Conservation (phyloP, 2,329 filamentous ascomycete species). For the Hymenoscyphus linearis region DNA sequence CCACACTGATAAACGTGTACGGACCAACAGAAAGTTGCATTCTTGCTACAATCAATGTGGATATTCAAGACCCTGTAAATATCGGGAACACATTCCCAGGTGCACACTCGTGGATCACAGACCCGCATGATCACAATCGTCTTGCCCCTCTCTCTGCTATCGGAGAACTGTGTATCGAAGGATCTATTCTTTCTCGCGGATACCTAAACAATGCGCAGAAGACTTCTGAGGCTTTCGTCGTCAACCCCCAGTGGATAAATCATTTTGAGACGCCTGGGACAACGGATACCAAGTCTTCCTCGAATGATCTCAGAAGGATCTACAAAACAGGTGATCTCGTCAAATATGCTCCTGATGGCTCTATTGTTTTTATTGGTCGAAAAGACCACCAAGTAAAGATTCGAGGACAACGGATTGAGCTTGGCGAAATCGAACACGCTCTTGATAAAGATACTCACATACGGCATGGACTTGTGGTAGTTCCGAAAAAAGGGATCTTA, state of each 20-base stretch:
- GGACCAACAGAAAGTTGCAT: conserved; percentile 72
- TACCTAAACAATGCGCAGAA: conserved; percentile 21
- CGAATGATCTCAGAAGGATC: conserved; percentile 18
- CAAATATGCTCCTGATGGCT: conserved; percentile 49
- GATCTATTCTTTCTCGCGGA: conserved; percentile 17
- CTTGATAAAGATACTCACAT: conserved; percentile 8
- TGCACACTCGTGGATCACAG: conserved; percentile 12
- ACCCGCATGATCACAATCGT: conserved; percentile 11
- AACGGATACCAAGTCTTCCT: not conserved
- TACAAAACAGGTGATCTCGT: conserved; percentile 33
- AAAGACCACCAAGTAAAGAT: conserved; percentile 61
- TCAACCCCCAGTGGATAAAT: conserved; percentile 15
- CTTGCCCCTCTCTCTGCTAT: conserved; percentile 15
- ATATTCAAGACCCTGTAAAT: conserved; percentile 2
- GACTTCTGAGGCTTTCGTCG: conserved; percentile 12
- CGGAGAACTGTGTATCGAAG: conserved; percentile 23
- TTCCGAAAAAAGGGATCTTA: conserved; percentile 8
- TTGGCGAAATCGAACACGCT: conserved; percentile 49
- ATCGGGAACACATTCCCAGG: conserved; percentile 4
- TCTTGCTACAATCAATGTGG: conserved; percentile 1
- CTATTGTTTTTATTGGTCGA: conserved; percentile 56
- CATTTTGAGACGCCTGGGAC: not conserved
- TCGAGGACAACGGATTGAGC: conserved; percentile 57
- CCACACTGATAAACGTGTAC: conserved; percentile 47
- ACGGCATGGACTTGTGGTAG: conserved; percentile 4